phyloP scores from a whole-genome alignment of 2,329 filamentous ascomycete species.

The Penicillium sp. region DNA sequence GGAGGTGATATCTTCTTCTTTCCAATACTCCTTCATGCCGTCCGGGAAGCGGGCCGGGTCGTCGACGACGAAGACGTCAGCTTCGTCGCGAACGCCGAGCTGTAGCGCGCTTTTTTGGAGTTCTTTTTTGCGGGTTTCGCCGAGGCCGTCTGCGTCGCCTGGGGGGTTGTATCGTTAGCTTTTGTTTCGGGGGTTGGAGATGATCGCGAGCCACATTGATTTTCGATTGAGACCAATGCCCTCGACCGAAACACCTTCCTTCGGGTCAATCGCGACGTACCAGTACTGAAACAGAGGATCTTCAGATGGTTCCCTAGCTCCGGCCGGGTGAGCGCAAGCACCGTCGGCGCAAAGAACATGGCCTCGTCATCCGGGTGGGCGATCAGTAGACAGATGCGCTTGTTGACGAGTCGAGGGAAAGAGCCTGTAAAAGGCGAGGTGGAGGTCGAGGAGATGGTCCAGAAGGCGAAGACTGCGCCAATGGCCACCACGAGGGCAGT shows the following conservation, averaged over 20 bases:
- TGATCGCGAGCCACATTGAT: neutral
- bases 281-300: constrained; percentile 87
- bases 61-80: constrained; percentile 84
- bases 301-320: constrained; percentile 85
- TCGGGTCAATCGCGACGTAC: constrained; percentile 42
- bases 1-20: constrained; percentile 64
- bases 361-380: constrained; percentile 98
- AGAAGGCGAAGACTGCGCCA: constrained; percentile 45
- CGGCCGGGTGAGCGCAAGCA: constrained; percentile 78
- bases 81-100: constrained; percentile 69
- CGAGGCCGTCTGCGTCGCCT: constrained; percentile 85
- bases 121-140: constrained; percentile 77
- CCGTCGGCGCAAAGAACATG: constrained; percentile 95
- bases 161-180: constrained; percentile 7
- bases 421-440: constrained; percentile 39
- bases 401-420: constrained; percentile 67
- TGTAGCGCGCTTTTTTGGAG: constrained; percentile 74
- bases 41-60: constrained; percentile 76
- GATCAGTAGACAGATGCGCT: constrained; percentile 87
- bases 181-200: neutral
- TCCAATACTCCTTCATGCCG: constrained; percentile 80
- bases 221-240: neutral
- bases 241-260: neutral
- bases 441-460: constrained; percentile 41
- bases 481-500: constrained; percentile 36